Conservation (phyloP, 2,329 filamentous ascomycete species). For the Nemania sp. region DNA sequence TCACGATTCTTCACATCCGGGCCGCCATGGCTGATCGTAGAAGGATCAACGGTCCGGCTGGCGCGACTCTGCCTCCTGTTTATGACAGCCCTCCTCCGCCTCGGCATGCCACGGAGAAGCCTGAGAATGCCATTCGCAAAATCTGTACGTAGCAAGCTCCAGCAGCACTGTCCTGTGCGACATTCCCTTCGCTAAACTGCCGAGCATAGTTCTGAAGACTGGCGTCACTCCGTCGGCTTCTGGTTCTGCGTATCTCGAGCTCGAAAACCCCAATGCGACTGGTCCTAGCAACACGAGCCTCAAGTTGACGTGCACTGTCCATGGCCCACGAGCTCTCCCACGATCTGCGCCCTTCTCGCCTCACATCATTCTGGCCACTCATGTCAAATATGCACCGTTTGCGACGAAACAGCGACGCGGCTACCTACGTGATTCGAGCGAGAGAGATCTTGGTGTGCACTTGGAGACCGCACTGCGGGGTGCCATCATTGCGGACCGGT, state of each 20-base stretch:
- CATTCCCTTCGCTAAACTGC: constrained; percentile 12
- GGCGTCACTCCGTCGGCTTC: constrained; percentile 91
- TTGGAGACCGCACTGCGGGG: constrained; percentile 88
- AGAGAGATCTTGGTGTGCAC: constrained; percentile 88
- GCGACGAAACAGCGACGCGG: constrained; percentile 80
- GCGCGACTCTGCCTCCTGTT: constrained; percentile 73
- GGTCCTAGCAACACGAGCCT: constrained; percentile 64
- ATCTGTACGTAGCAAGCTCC: constrained; percentile 67
- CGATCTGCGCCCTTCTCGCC: constrained; percentile 90
- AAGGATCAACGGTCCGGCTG: constrained; percentile 84
- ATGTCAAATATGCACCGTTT: constrained; percentile 96
- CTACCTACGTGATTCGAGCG: constrained; percentile 81
- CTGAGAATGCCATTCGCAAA: constrained; percentile 74
- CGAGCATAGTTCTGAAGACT: constrained; percentile 72
- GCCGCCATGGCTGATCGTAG: constrained; percentile 75
- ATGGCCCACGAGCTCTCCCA: constrained; percentile 88
- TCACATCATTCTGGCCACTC: constrained; percentile 86
- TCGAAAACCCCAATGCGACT: constrained; percentile 53
- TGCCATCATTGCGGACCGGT: constrained; percentile 87
- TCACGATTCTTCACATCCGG: background rate
- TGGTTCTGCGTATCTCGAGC: constrained; percentile 84
- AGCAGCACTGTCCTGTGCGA: constrained; percentile 1
- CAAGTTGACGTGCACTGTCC: constrained; percentile 90
- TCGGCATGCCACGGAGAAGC: constrained; percentile 48
- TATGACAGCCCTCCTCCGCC: constrained; percentile 56